Evolutionary conservation across 225 moss, liverwort and hornwort genomes (phyloP), one percentile per base, ranked within the genome.

Genomic region (Climacium dendroides): DNA sequence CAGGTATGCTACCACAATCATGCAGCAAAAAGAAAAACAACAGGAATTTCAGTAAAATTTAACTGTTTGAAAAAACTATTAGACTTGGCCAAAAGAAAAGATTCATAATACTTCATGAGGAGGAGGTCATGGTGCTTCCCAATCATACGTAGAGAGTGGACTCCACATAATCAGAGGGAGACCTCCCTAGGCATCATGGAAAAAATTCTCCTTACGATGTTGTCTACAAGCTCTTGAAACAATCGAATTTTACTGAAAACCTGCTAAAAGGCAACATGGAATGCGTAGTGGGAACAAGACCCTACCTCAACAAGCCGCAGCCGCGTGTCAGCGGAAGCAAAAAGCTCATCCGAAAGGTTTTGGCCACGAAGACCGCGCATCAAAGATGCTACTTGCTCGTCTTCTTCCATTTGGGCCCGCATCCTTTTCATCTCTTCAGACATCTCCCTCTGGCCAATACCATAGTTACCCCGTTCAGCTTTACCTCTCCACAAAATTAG

Each of bases 281-380:
- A 67, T 57, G 52, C 30, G 23, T 17, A 88, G 70, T 30, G 62
- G 48, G 23, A 67, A 78, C 39, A 37, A 82, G 73, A 71, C 18
- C 66, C 52, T 54, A 97, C 98, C 98, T 99, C 97, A 66, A 99
- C 90, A 54, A 99, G 97, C 32, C 99, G 95, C 74, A 99, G 87
- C 82, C 87, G 84, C 14, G 96, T 96, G 70, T 95, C 87, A 6
- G 95, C 92, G 48, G 95, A 90, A 23, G 99, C 99, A 88, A 99
- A 99, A 80, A 95, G 95, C 66, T 92, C 92, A 83, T 99, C 99
- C 34, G 93, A 93, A 52, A 99, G 91, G 60, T 97, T 99, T 60
- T 95, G 97, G 34, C 99, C 99, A 59, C 99, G 95, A 66, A 99
- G 99, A 62, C 97, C 99, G 64, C 97, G 93, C 99, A 99, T 99